Conservation (phyloP, 345 rosid species). For the Aethionema arabicum region DNA sequence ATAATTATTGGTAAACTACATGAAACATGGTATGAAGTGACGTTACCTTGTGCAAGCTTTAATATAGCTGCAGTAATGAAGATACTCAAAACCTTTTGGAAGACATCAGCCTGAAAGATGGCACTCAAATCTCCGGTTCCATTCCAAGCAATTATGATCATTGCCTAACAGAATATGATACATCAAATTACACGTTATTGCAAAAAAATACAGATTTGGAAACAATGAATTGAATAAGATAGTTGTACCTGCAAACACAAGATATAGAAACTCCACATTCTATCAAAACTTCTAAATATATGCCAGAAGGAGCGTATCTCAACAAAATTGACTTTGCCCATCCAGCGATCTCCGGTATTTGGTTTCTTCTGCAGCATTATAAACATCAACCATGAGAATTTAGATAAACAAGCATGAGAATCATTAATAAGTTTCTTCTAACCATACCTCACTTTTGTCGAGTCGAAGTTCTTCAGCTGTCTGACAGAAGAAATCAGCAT, state of each 20-base stretch:
- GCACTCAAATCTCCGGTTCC: constrained; percentile 49
- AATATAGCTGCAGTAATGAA: constrained; percentile 66
- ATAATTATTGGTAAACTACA: neutral
- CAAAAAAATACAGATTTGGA: constrained; percentile 20
- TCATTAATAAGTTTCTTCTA: constrained; percentile 20
- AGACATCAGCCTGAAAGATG: constrained; percentile 49
- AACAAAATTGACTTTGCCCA: constrained; percentile 56
- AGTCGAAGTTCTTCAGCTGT: constrained; percentile 36
- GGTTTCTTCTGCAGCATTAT: constrained; percentile 43
- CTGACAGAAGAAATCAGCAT: constrained; percentile 69
- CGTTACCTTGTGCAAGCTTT: constrained; percentile 56
- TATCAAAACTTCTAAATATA: constrained; percentile 62
- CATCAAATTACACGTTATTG: constrained; percentile 20
- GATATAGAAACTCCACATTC: constrained; percentile 65
- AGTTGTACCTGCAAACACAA: constrained; percentile 51
- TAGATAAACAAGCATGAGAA: constrained; percentile 5
- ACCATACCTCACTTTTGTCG: constrained; percentile 47
- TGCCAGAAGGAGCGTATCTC: constrained; percentile 65
- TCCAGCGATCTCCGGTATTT: constrained; percentile 38
- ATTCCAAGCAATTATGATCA: constrained; percentile 65
- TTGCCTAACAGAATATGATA: constrained; percentile 44
- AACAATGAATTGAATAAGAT: neutral
- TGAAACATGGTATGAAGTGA: constrained; percentile 11
- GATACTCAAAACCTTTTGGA: constrained; percentile 58
- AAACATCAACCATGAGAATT: constrained; percentile 15